phyloP scores from a whole-genome alignment of 768 basidiomycete species.

The Lyophyllum semitale region DNA sequence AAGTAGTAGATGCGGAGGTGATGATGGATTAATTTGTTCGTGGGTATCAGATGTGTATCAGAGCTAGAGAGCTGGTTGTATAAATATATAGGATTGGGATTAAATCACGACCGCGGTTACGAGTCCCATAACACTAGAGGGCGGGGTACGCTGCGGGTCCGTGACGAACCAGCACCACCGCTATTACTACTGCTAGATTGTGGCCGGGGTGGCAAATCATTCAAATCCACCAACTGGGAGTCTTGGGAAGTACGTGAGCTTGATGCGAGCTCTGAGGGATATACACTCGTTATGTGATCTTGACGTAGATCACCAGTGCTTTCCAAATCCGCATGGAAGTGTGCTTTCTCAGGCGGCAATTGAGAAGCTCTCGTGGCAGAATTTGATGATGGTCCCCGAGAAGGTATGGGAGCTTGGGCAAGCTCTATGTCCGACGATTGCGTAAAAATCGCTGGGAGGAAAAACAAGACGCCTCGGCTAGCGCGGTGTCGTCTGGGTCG shows the following conservation, averaged over 20 bases:
- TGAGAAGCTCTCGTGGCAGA: conserved; percentile 22
- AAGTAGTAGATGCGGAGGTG: background rate
- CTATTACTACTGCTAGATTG: conserved; percentile 23
- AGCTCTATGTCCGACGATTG: conserved; percentile 50
- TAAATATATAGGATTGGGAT: conserved; percentile 4
- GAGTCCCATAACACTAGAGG: conserved; percentile 19
- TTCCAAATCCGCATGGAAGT: conserved; percentile 36
- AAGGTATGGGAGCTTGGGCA: conserved; percentile 28
- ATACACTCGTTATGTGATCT: conserved; percentile 6
- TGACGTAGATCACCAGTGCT: conserved; percentile 25
- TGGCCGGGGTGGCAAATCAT: conserved; percentile 24
- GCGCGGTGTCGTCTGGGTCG: conserved; percentile 46
- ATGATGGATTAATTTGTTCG: background rate
- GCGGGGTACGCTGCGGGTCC: conserved; percentile 22
- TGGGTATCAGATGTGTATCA: conserved; percentile 20
- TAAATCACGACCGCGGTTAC: conserved; percentile 2
- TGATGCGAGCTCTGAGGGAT: conserved; percentile 12
- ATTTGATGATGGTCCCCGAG: conserved; percentile 24
- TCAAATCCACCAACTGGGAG: conserved; percentile 18
- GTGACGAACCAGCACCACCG: conserved; percentile 16
- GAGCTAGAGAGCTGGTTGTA: background rate
- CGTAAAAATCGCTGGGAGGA: conserved; percentile 80
- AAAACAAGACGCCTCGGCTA: conserved; percentile 71
- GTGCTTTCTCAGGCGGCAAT: conserved; percentile 48
- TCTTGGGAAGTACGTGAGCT: conserved; percentile 20